These are phyloP conservation scores for Trapa bicornis DNA, from an alignment of 345 rosid species.

Conservation along the genomic window DNA sequence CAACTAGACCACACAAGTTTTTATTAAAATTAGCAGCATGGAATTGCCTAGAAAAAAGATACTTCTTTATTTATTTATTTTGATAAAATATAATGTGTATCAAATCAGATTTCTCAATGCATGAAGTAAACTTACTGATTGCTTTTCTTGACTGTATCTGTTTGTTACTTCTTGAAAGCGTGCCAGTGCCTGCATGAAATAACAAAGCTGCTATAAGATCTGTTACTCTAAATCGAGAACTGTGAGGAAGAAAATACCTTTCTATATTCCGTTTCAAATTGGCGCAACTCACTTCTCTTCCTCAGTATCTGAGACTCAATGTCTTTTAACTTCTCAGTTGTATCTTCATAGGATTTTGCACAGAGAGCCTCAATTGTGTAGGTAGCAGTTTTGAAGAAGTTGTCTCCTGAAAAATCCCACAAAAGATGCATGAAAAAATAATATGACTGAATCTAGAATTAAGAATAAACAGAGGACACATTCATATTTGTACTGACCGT, in stretches of 20 bases:
- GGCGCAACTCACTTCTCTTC: conserved; percentile 86
- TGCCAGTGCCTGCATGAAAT: conserved; percentile 63
- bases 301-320: conserved; percentile 77
- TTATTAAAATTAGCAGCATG: too few species aligned
- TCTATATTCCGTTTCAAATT: conserved; percentile 92
- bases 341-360: conserved; percentile 71
- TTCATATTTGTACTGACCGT: conserved; percentile 41
- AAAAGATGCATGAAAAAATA: conserved; percentile 11
- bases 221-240: neutral
- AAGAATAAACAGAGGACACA: conserved; percentile 7
- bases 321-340: conserved; percentile 69
- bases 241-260: conserved; percentile 28
- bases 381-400: conserved; percentile 87
- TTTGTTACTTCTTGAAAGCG: conserved; percentile 96
- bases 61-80: too few species aligned
- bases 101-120: too few species aligned
- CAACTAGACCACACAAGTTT: too few species aligned
- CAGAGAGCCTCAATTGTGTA: conserved; percentile 95
- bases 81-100: too few species aligned
- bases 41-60: too few species aligned
- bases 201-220: conserved; percentile 3
- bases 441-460: neutral
- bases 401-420: conserved; percentile 59
- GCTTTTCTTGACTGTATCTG: conserved; percentile 85
- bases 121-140: conserved; percentile 39